Percentiles rank a stretch among this genome's conserved stretches.
phyloP scores from a whole-genome alignment of 164 flowering plant genomes.

The Akebia trifoliata region DNA sequence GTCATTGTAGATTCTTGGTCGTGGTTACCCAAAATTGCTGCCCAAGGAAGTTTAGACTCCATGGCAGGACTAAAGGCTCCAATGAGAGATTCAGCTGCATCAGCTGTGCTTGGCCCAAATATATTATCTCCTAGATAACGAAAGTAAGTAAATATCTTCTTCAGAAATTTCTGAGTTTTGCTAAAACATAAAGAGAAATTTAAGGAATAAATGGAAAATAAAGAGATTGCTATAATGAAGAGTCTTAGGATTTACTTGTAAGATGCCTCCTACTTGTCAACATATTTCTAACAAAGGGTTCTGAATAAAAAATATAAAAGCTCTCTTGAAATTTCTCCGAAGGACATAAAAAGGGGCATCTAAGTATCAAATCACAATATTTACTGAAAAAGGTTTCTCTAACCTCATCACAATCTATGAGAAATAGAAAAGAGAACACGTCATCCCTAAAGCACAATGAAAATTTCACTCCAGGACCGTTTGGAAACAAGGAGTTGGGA shows the following conservation, averaged over 20 bases:
- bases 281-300: no score
- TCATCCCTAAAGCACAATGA: no score
- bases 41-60: constrained; percentile 80
- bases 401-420: no score
- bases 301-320: not conserved
- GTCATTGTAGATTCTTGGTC: constrained; percentile 92
- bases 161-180: not conserved
- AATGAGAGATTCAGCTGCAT: constrained; percentile 85
- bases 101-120: constrained; percentile 68
- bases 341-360: not conserved
- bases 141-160: not conserved
- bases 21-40: constrained; percentile 89
- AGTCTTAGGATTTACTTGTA: no score
- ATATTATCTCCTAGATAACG: constrained; percentile 68
- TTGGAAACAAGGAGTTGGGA: no score
- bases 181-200: not conserved
- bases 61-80: constrained; percentile 64
- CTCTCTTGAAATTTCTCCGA: not conserved
- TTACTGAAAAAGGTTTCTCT: no score
- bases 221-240: not conserved
- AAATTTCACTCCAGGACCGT: no score
- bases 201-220: not conserved
- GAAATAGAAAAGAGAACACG: no score
- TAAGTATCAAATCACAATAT: no score
- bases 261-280: no score